Conservation (phyloP, 805 yeast species). For the Tetrapisispora arboricola region DNA sequence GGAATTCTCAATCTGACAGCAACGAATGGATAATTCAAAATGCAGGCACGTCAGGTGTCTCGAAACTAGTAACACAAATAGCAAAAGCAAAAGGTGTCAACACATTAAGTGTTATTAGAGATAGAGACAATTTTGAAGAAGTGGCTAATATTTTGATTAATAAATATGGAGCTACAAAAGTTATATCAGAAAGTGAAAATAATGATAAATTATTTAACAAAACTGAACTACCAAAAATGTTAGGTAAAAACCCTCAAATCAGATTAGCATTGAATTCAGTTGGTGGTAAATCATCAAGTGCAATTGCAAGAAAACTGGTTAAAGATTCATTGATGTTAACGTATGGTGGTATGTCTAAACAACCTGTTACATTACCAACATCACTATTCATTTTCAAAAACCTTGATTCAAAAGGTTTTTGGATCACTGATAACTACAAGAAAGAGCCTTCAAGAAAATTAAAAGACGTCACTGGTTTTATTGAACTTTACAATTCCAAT, state of each 20-base stretch:
- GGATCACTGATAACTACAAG: slow-evolving; percentile 70
- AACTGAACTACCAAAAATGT: slow-evolving; percentile 37
- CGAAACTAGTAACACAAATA: slow-evolving; percentile 82
- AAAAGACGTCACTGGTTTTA: slow-evolving; percentile 43
- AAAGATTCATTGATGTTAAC: slow-evolving; percentile 71
- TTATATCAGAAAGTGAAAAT: slow-evolving; percentile 81
- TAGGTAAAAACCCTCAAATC: slow-evolving; percentile 39
- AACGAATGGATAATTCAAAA: slow-evolving; percentile 89
- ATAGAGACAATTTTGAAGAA: slow-evolving; percentile 67
- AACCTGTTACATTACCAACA: slow-evolving; percentile 88
- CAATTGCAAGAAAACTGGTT: slow-evolving; percentile 72
- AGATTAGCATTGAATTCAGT: slow-evolving; percentile 84
- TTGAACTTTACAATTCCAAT: slow-evolving; percentile 50
- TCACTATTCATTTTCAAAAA: slow-evolving; percentile 84
- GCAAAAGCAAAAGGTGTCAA: slow-evolving; percentile 70
- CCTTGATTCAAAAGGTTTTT: slow-evolving; percentile 76
- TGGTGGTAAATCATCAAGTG: slow-evolving; percentile 80
- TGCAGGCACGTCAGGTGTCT: slow-evolving; percentile 94
- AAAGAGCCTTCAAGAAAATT: slow-evolving; percentile 51
- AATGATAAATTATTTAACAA: slow-evolving; percentile 55
- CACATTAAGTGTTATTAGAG: slow-evolving; percentile 80
- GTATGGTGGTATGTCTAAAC: slow-evolving; percentile 96
- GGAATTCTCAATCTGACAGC: slow-evolving; percentile 15
- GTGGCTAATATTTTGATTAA: slow-evolving; percentile 42
- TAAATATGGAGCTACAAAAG: slow-evolving; percentile 69